Conservation (phyloP, 345 rosid species). For the Moricandia arvensis region DNA sequence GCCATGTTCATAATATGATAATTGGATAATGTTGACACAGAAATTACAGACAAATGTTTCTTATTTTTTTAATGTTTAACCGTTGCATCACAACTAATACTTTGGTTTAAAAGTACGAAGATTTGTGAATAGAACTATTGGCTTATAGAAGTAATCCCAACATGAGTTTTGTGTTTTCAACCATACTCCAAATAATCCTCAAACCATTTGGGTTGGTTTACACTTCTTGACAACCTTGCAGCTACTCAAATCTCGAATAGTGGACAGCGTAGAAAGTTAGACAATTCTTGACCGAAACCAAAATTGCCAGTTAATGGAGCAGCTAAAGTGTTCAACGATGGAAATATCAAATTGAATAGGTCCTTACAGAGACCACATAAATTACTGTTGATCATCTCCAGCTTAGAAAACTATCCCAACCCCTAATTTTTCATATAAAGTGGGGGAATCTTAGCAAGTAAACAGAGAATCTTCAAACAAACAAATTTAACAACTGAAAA, state of each 20-base stretch:
- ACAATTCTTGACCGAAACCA: neutral
- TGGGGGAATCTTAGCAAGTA: no score
- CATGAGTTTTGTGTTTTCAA: neutral
- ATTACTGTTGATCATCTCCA: neutral
- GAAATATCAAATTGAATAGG: no score
- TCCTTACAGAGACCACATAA: neutral
- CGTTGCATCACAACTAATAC: neutral
- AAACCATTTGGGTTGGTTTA: neutral
- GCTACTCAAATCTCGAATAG: neutral
- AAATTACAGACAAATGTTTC: neutral
- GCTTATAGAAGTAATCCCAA: neutral
- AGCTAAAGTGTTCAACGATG: no score
- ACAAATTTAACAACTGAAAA: neutral
- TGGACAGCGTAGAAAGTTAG: neutral
- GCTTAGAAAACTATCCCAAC: slow-evolving; percentile 13
- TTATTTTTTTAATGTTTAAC: neutral
- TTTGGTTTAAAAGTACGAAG: neutral
- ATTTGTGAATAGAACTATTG: neutral
- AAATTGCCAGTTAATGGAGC: no score
- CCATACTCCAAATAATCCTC: neutral
- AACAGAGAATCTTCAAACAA: neutral
- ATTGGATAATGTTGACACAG: slow-evolving; percentile 11
- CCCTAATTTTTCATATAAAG: neutral
- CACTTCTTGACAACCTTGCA: neutral
- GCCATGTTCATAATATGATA: slow-evolving; percentile 19